phyloP scores from a whole-genome alignment of 352 stramenopile species.

The Nothophytophthora sp. region DNA sequence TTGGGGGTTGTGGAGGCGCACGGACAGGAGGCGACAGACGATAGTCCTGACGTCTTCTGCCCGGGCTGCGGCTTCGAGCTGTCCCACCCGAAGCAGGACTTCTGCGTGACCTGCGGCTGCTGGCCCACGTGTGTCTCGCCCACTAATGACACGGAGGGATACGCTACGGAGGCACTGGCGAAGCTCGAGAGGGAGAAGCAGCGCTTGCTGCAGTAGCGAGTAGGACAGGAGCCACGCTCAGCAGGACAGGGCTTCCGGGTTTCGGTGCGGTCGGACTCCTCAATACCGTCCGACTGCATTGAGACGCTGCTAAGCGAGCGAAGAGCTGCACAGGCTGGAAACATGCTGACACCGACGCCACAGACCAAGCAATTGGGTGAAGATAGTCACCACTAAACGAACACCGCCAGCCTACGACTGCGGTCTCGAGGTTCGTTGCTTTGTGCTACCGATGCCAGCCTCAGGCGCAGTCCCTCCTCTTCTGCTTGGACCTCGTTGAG shows the following conservation, averaged over 20 bases:
- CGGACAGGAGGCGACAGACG: slow-evolving; percentile 28
- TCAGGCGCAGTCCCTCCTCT: too few relatives aligned
- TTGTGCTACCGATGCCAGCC: too few relatives aligned
- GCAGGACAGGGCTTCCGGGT: too few relatives aligned
- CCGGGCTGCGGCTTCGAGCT: slow-evolving; percentile 47
- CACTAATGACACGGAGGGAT: slow-evolving; percentile 55
- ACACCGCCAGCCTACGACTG: too few relatives aligned
- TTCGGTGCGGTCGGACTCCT: neutral
- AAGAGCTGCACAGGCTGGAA: too few relatives aligned
- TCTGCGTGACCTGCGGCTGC: slow-evolving; percentile 62
- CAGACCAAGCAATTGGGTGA: too few relatives aligned
- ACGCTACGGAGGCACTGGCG: slow-evolving; percentile 46
- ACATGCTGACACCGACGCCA: too few relatives aligned
- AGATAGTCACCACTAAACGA: too few relatives aligned
- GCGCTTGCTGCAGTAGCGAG: slow-evolving; percentile 11
- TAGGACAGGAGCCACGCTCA: too few relatives aligned
- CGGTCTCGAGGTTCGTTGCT: too few relatives aligned
- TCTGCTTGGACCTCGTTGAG: too few relatives aligned
- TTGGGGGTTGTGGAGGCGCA: slow-evolving; percentile 39
- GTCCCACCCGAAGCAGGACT: slow-evolving; percentile 43
- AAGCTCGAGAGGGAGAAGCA: slow-evolving; percentile 37
- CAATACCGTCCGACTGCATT: neutral
- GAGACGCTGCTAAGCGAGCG: too few relatives aligned
- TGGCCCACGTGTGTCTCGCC: slow-evolving; percentile 60
- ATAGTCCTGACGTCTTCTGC: slow-evolving; percentile 51